phyloP scores from a whole-genome alignment of 106 monocot genomes.

The Phalaenopsis equestris region DNA sequence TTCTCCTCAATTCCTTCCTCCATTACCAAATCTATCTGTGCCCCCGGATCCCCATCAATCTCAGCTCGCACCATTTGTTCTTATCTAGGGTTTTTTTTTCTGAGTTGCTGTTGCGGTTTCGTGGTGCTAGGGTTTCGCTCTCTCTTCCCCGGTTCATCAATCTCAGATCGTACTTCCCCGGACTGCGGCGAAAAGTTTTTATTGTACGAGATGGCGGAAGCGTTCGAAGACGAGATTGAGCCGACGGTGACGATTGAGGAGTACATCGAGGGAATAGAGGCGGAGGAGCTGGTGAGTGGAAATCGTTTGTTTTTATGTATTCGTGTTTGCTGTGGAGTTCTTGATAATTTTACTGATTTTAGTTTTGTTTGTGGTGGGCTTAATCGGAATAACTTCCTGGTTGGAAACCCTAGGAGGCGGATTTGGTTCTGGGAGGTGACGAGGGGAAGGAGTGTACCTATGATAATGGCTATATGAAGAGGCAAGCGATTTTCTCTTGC shows the following conservation, averaged over 20 bases:
- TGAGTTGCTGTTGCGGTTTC: background rate
- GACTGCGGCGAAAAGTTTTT: background rate
- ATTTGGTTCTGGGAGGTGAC: conserved; percentile 94
- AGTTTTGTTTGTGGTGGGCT: background rate
- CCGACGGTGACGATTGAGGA: conserved; percentile 67
- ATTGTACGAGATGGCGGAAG: conserved; percentile 40
- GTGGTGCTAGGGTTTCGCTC: conserved; percentile 1
- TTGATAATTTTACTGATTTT: background rate
- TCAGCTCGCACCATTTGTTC: background rate
- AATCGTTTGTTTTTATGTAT: background rate
- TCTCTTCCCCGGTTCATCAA: background rate
- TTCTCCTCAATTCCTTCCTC: background rate
- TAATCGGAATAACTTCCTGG: background rate
- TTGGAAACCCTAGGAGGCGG: conserved; percentile 71
- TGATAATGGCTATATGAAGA: conserved; percentile 75
- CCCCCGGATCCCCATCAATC: background rate
- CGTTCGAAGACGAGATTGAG: conserved; percentile 78
- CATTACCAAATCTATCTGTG: background rate
- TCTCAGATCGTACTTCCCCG: background rate
- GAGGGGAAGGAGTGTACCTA: conserved; percentile 97
- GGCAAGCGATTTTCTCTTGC: conserved; percentile 96
- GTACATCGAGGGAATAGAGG: conserved; percentile 81
- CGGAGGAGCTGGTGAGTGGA: conserved; percentile 60
- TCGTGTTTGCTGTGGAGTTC: background rate
- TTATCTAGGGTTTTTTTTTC: background rate